These are phyloP conservation scores for Neurospora intermedia DNA, from an alignment of 495 filamentous ascomycete genomes.

Conservation along the genomic window DNA sequence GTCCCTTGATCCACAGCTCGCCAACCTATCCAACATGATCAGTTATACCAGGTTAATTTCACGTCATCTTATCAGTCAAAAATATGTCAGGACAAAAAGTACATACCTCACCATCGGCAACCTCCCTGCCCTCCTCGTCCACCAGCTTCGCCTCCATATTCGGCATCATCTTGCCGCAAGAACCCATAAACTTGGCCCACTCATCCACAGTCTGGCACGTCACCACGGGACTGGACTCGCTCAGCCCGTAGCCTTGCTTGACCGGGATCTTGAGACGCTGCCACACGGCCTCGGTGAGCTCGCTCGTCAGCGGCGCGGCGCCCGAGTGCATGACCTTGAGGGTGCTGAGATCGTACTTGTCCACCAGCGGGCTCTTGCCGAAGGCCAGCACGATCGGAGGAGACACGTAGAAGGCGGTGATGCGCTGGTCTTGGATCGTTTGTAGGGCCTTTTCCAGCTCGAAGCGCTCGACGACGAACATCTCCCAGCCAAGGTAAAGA, in stretches of 20 bases:
- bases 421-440: constrained; percentile 59
- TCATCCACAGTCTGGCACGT: constrained; percentile 57
- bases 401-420: constrained; percentile 74
- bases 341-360: constrained; percentile 68
- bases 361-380: constrained; percentile 63
- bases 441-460: constrained; percentile 69
- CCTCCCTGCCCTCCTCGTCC: constrained; percentile 47
- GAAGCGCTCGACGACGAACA: constrained; percentile 75
- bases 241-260: constrained; percentile 51
- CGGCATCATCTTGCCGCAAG: constrained; percentile 69
- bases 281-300: constrained; percentile 73
- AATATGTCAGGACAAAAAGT: background rate
- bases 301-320: constrained; percentile 76
- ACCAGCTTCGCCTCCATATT: constrained; percentile 82
- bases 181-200: constrained; percentile 69
- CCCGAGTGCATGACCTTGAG: constrained; percentile 82
- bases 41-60: background rate
- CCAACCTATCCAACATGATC: constrained; percentile 32
- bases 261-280: constrained; percentile 58
- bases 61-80: background rate
- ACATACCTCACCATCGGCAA: constrained; percentile 35
- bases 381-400: constrained; percentile 78
- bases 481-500: constrained; percentile 55
- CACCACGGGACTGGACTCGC: constrained; percentile 43
- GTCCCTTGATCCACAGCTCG: constrained; percentile 70